Evolutionary conservation across 106 monocot species (phyloP), one percentile per base, ranked within the genome.

Genomic region (Dendrobium nobile): DNA sequence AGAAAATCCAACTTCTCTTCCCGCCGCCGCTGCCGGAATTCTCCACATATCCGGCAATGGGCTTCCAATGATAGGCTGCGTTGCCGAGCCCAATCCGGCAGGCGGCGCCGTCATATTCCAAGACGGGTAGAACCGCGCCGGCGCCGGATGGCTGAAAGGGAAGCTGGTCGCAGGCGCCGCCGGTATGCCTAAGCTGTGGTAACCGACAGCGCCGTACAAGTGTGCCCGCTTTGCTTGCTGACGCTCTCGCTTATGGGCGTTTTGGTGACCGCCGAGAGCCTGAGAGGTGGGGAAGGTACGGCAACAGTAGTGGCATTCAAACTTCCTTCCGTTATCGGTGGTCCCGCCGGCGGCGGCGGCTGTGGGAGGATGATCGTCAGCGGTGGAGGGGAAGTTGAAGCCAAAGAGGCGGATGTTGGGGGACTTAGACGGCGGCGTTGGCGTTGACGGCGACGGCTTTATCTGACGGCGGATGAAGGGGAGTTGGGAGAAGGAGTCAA

Each of bases 261-360:
- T 93, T 73, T 90, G 88, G 87, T 96, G 86, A 18, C 92, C 96
- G 75, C 96, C 96, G 41, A 96, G 92, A 8, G 96, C 96, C 43
- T 96, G 96, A 13, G 98, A 98, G 6, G 97, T 97, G 17, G 97
- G 94, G 85, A 97, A 97, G 81, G 87, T 92, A 11, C 97, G 88
- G 84, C 86, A 87, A 88, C 97, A 97, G 89, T 94, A 97, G 82
- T 94, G 97, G 86, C 97, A 97, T 86, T 94, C 94, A 82, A 97
- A 97, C 74, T 88, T 97, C 79, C 90, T 43, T 9, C n/a, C 75
- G 45, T 45, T 9, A 5, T 45, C 51, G 51, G 51, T 1, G 54
- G 75, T 7, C 18, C 58, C 5, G 18, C 10, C 20, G 51, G 15
- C 11, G 3, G 51, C 51, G 51, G 10, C 2, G 51, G 13, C 10